These are phyloP conservation scores for Trichoderma sp. DNA, from an alignment of 2,329 filamentous ascomycete species.

Conservation along the genomic window DNA sequence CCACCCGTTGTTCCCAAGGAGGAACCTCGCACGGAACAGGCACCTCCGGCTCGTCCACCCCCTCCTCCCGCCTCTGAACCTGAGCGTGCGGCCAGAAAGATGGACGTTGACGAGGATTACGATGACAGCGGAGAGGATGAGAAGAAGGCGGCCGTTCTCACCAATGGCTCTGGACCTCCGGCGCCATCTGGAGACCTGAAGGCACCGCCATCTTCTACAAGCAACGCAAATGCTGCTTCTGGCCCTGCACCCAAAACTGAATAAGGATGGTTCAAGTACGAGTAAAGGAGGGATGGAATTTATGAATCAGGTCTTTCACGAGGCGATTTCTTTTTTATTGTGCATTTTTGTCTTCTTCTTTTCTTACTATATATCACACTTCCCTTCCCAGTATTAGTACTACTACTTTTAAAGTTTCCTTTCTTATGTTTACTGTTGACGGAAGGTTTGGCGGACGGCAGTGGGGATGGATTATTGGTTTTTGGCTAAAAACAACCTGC, in stretches of 20 bases:
- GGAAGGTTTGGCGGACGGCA: constrained; percentile 31
- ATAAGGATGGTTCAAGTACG: constrained; percentile 30
- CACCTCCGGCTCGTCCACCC: constrained; percentile 50
- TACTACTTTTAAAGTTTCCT: constrained; percentile 19
- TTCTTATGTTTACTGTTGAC: constrained; percentile 33
- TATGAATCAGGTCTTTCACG: constrained; percentile 36
- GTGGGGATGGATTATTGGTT: constrained; percentile 29
- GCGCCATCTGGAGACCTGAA: constrained; percentile 58
- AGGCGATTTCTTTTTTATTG: constrained; percentile 27
- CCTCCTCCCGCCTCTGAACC: constrained; percentile 69
- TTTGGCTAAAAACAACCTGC: constrained; percentile 38
- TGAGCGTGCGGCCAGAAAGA: constrained; percentile 81
- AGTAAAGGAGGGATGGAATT: constrained; percentile 28
- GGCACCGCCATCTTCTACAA: constrained; percentile 52
- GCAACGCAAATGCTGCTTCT: constrained; percentile 51
- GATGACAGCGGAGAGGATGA: constrained; percentile 93
- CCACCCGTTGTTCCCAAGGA: constrained; percentile 54
- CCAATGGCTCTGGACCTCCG: constrained; percentile 51
- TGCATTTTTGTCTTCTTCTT: constrained; percentile 8
- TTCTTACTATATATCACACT: constrained; percentile 24
- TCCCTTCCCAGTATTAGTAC: constrained; percentile 17
- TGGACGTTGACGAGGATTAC: constrained; percentile 97
- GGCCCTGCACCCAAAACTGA: constrained; percentile 53
- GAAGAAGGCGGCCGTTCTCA: constrained; percentile 57
- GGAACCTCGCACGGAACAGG: constrained; percentile 55